phyloP scores from a whole-genome alignment of 495 filamentous ascomycete genomes.

The Chaetomium tenue region DNA sequence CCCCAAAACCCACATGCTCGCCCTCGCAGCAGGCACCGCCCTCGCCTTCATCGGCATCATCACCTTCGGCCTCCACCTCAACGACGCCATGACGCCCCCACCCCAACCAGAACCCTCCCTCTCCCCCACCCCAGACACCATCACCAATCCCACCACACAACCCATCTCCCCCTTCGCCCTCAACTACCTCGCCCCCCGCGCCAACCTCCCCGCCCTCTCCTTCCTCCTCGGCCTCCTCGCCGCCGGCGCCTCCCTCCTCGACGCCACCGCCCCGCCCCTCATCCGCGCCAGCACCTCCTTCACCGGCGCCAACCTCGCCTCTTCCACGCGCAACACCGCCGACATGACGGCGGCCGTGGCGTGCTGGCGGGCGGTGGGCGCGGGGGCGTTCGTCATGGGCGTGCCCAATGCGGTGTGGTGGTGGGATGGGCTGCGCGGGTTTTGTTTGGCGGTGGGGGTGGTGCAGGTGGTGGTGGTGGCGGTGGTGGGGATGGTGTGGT shows the following conservation, averaged over 20 bases:
- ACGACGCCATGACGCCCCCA: constrained; percentile 38
- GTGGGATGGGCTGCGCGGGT: constrained; percentile 38
- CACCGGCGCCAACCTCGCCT: constrained; percentile 41
- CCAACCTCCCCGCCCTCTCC: constrained; percentile 40
- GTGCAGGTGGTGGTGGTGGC: constrained; percentile 37
- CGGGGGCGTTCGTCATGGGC: constrained; percentile 43
- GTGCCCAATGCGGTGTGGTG: constrained; percentile 37
- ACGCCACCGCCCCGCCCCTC: constrained; percentile 38
- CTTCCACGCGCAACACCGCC: constrained; percentile 40
- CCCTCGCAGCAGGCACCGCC: constrained; percentile 36
- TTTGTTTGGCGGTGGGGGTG: constrained; percentile 38
- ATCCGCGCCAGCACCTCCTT: constrained; percentile 44
- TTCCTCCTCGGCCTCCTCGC: constrained; percentile 46
- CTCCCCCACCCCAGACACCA: constrained; percentile 4
- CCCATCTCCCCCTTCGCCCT: constrained; percentile 28
- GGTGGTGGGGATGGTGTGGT: constrained; percentile 35
- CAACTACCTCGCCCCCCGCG: constrained; percentile 29
- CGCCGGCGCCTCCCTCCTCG: constrained; percentile 35
- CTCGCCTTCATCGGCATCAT: constrained; percentile 43
- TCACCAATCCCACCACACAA: neutral
- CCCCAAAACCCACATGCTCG: constrained; percentile 31
- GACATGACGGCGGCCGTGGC: constrained; percentile 44
- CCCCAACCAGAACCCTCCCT: neutral
- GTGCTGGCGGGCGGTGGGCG: constrained; percentile 36
- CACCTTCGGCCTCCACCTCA: constrained; percentile 43